Percentiles rank a stretch among this genome's conserved stretches.
Conservation (phyloP, 1,284 basidiomycete species). For the Laetiporus sulphureus region DNA sequence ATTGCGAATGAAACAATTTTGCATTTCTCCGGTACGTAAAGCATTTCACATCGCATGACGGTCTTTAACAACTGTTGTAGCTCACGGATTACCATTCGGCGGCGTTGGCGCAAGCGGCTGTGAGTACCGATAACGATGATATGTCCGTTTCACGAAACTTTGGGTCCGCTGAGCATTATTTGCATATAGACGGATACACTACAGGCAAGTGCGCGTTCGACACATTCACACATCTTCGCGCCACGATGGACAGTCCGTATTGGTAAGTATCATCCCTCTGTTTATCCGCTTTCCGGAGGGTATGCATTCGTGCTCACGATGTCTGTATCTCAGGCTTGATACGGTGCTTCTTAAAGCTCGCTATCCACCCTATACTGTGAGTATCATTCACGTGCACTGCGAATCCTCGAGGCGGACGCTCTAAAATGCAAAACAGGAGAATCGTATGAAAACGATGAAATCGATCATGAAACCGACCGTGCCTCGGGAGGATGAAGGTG, state of each 20-base stretch:
- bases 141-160: not conserved
- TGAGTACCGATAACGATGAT: constrained; percentile 27
- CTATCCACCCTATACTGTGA: too few species aligned
- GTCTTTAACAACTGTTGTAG: constrained; percentile 24
- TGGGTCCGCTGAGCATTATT: constrained; percentile 44
- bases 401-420: too few species aligned
- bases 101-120: constrained; percentile 65
- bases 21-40: constrained; percentile 36
- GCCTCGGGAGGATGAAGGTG: too few species aligned
- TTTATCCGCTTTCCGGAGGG: too few species aligned
- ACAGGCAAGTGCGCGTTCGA: constrained; percentile 61
- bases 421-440: too few species aligned
- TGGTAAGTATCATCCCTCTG: constrained; percentile 50
- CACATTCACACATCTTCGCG: constrained; percentile 58
- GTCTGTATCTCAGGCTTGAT: too few species aligned
- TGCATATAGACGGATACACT: too few species aligned
- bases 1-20: constrained; percentile 57
- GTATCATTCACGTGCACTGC: too few species aligned
- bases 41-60: not conserved
- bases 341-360: too few species aligned
- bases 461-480: too few species aligned
- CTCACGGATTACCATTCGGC: constrained; percentile 58
- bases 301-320: too few species aligned
- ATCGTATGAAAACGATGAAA: too few species aligned
- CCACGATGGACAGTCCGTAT: constrained; percentile 52